Evolutionary conservation across 2,329 filamentous ascomycete genomes (phyloP).

Genomic region (Emmonsiellopsis sp.): DNA sequence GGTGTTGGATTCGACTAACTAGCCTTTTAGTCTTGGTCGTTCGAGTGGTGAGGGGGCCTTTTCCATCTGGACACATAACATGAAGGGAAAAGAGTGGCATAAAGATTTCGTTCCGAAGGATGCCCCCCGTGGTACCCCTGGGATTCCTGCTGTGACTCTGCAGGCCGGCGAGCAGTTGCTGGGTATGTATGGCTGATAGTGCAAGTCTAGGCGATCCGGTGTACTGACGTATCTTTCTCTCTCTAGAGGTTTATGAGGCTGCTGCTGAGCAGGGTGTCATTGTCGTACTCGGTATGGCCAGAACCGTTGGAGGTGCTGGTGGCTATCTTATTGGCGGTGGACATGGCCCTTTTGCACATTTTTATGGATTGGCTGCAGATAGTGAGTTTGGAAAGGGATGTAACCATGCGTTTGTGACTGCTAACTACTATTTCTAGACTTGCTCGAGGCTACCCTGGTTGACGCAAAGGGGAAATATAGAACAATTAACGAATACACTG

Average conservation of each 20-base stretch:
- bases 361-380: conserved; percentile 19
- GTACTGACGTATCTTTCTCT: neutral
- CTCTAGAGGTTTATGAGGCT: conserved; percentile 16
- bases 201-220: neutral
- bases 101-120: conserved; percentile 13
- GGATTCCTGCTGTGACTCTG: conserved; percentile 17
- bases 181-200: conserved; percentile 8
- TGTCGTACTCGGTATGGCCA: conserved; percentile 17
- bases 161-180: conserved; percentile 20
- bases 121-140: conserved; percentile 10
- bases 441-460: conserved; percentile 16
- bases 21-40: conserved; percentile 13
- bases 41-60: conserved; percentile 18
- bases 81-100: conserved; percentile 19
- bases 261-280: conserved; percentile 15
- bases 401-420: neutral
- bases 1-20: neutral
- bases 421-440: conserved; percentile 7
- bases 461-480: conserved; percentile 12
- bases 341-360: conserved; percentile 17
- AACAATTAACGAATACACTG: conserved; percentile 17
- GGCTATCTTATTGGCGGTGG: conserved; percentile 21
- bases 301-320: conserved; percentile 19
- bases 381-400: conserved; percentile 10
- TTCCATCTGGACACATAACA: conserved; percentile 21